Base-by-base conservation (phyloP, 257 asterid species). In the Ocimum tenuiflorum region DNA sequence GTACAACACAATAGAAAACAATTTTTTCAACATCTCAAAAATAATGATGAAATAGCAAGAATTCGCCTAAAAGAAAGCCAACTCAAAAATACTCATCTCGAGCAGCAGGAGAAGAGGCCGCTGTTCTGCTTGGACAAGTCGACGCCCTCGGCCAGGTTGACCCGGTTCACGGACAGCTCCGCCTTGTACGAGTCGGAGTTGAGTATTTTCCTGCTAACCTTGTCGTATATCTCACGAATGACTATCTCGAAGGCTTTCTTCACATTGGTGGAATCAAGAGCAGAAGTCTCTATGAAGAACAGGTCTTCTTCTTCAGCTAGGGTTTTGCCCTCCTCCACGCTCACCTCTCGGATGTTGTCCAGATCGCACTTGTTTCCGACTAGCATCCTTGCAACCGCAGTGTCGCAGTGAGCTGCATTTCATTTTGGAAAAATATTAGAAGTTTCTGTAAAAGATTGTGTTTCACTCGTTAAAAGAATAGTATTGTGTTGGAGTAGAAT, bases 351-450 rank as follows among this genome's bases (percentile, higher is more conserved):
- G 18, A 87, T 82, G 59, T 76, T 78, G 20, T 77, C 95, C 82
- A 87, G 50, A 73, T 87, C 89, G 43, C 86, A 78, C 71, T 87
- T 87, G 84, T 87, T 87, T 61, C 91, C 95, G 0, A 83, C 91
- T 47, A 87, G 79, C 86, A 87, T 79, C 67, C 65, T 82, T 18
- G 89, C 95, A 9, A 81, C 81, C 1, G 88, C 68, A 1, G 91
- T 83, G 71, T 87, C 95, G 36, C 86, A 82, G 47, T 87, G 91
- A 58, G 76, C 95, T 85, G 88, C 85, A 78, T 1, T 62, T 55
- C 24, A 14, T 67, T 23, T 8, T 3, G 19, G n/a, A 31, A 17
- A 43, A 52, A 38, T 17, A 47, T 65, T 13, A 45, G 6, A 17
- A 60, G 23, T 8, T 1, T n/a, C n/a, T n/a, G n/a, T n/a, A n/a